Base-by-base conservation (phyloP, 2,329 filamentous ascomycete species). In the Cladobotryum mycophilum region DNA sequence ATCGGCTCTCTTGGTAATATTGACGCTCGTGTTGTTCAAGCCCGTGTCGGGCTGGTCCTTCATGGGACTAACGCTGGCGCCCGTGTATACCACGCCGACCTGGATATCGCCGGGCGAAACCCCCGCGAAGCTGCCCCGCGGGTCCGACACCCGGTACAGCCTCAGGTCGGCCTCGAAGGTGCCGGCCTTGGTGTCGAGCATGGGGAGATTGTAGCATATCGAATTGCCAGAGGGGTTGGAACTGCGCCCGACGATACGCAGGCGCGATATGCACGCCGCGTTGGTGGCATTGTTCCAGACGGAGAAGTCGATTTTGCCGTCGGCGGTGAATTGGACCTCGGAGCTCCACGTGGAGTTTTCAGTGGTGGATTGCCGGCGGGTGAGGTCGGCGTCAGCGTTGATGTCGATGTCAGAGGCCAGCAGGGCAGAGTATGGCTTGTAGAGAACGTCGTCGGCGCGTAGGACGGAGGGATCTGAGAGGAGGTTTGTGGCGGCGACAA, bases 161-260 rank as follows among this genome's bases (percentile, higher is more conserved):
- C 88, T 78, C 46, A 93, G 67, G 64, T 93, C 88, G 30, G 88
- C 87, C 67, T 87, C 80, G 64, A 93, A 93, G 14, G 82, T 72
- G 30, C 88, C 88, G 1, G 79, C 83, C 4, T 67, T 67, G 58
- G 79, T 81, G 69, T 92, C 79, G 51, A 89, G 76, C 37, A 80
- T 81, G 0, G 85, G 83, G 20, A 95, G 68, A 64, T 93, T 95
- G 72, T 92, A 93, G 76, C 89, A 95, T 44, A 88, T 80, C 52
- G 85, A 85, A 44, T 89, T 80, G 46, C 89, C 89, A 9, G 86
- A 85, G 5, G 86, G 86, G 58, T 91, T 92, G 20, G 79, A 78
- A 40, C 82, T 79, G 53, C 76, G 71, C 13, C 73, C 71, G 45
- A 89, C 73, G 22, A 68, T 64, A 2, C 67, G 64, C 15, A 93